Conservation (phyloP, 179 eudicot genomes). For the Amaranthus tricolor region DNA sequence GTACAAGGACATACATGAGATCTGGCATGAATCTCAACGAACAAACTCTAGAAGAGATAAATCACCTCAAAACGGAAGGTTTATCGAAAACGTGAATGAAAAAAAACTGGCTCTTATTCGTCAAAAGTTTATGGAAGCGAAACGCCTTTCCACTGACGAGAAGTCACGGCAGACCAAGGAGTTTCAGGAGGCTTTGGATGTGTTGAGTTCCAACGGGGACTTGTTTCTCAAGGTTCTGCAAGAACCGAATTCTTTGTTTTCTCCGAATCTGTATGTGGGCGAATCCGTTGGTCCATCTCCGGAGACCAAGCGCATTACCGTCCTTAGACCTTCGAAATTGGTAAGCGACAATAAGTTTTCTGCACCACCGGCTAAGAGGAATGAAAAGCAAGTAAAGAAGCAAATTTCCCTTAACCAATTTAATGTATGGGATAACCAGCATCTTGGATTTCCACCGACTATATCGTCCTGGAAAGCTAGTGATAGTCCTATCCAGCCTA, state of each 20-base stretch:
- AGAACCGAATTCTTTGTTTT: slow-evolving; percentile 67
- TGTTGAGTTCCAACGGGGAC: slow-evolving; percentile 70
- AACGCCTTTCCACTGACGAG: slow-evolving; percentile 77
- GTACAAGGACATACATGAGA: slow-evolving; percentile 63
- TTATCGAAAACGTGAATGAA: slow-evolving; percentile 42
- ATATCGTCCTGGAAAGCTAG: slow-evolving; percentile 39
- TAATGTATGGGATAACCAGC: slow-evolving; percentile 41
- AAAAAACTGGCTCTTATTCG: slow-evolving; percentile 78
- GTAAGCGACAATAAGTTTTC: slow-evolving; percentile 45
- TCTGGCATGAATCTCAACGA: slow-evolving; percentile 46
- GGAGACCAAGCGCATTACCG: slow-evolving; percentile 84
- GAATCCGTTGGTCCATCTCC: slow-evolving; percentile 50
- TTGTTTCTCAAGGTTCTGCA: slow-evolving; percentile 76
- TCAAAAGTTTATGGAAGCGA: slow-evolving; percentile 82
- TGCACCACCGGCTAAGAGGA: slow-evolving; percentile 36
- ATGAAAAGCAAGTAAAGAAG: slow-evolving; percentile 49
- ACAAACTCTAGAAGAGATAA: slow-evolving; percentile 42
- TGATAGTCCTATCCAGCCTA: slow-evolving; percentile 66
- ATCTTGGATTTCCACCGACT: slow-evolving; percentile 44
- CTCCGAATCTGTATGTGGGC: slow-evolving; percentile 40
- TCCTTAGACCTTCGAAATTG: slow-evolving; percentile 87
- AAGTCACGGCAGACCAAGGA: slow-evolving; percentile 66
- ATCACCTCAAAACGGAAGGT: slow-evolving; percentile 49
- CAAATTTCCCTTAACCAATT: slow-evolving; percentile 37
- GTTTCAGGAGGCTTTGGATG: slow-evolving; percentile 78